Conservation (phyloP, 352 stramenopile species). For the Pelagophyceae sp. region DNA sequence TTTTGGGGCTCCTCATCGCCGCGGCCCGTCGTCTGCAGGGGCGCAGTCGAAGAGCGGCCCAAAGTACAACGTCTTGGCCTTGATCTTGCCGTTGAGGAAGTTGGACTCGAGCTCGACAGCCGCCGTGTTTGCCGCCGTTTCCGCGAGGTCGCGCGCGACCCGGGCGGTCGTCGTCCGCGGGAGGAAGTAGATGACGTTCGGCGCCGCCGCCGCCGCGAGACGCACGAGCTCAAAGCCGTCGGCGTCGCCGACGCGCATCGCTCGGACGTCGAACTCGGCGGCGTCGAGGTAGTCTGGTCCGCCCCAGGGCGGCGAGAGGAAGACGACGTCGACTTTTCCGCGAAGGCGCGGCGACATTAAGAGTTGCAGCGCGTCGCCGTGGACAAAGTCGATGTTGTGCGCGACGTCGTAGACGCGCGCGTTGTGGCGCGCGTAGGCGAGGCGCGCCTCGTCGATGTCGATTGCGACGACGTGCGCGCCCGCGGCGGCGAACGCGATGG, state of each 20-base stretch:
- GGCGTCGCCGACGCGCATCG: constrained; percentile 18
- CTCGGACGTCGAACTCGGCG: not conserved
- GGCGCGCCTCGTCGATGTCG: constrained; percentile 72
- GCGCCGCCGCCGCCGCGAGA: constrained; percentile 25
- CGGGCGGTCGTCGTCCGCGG: constrained; percentile 29
- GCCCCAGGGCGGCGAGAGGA: constrained; percentile 79
- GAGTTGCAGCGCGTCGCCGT: constrained; percentile 68
- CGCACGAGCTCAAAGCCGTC: constrained; percentile 29
- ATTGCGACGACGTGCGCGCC: constrained; percentile 80
- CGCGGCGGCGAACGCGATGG: constrained; percentile 76
- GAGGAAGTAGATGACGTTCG: constrained; percentile 35
- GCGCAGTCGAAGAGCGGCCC: constrained; percentile 15
- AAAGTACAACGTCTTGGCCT: constrained; percentile 38
- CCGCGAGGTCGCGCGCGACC: constrained; percentile 6
- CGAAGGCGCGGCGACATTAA: constrained; percentile 58
- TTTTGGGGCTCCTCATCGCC: no score
- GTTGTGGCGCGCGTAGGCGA: constrained; percentile 78
- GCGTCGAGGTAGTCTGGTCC: constrained; percentile 44
- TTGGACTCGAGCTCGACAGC: constrained; percentile 33
- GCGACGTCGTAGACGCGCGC: constrained; percentile 74
- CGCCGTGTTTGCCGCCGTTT: not conserved
- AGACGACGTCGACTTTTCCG: constrained; percentile 70
- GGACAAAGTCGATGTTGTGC: constrained; percentile 77
- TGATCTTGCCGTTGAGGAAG: constrained; percentile 37
- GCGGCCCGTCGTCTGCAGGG: no score